Evolutionary conservation across 192 early-diverging fungal genomes (phyloP).

Genomic region (Phycomyces blakesleeanus): DNA sequence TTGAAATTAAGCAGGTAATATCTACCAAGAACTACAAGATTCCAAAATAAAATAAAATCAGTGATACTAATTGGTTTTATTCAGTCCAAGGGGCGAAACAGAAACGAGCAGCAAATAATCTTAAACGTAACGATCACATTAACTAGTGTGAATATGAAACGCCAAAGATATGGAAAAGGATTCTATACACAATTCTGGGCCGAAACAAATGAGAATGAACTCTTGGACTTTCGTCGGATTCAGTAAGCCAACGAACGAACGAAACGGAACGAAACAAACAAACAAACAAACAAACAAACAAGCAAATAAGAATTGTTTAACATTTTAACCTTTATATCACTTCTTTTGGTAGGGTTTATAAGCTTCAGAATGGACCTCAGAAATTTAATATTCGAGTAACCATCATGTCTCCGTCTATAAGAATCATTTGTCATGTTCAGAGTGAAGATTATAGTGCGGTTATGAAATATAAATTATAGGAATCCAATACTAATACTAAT

Average conservation of each 20-base stretch:
- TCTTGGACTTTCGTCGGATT: constrained; percentile 31
- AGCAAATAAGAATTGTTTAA: too few species aligned
- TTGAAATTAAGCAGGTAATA: constrained; percentile 18
- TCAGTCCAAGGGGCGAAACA: background rate
- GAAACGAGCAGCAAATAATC: constrained; percentile 3
- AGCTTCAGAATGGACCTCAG: constrained; percentile 8
- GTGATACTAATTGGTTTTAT: background rate
- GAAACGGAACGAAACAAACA: too few species aligned
- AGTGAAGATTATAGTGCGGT: constrained; percentile 31
- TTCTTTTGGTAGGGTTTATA: constrained; percentile 24
- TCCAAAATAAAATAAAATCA: background rate
- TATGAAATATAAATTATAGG: too few species aligned
- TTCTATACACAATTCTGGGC: constrained; percentile 20
- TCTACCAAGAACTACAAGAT: background rate
- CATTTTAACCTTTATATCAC: background rate
- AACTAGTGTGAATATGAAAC: constrained; percentile 7
- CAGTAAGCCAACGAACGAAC: constrained; percentile 26
- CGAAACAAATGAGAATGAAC: constrained; percentile 10
- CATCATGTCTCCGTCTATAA: constrained; percentile 2
- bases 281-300: too few species aligned
- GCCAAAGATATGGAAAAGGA: constrained; percentile 13
- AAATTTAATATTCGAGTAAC: constrained; percentile 18
- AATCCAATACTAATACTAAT: background rate
- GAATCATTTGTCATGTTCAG: constrained; percentile 22
- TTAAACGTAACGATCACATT: constrained; percentile 8